phyloP scores from a whole-genome alignment of 495 filamentous ascomycete species.

The Aspergillus diversus region DNA sequence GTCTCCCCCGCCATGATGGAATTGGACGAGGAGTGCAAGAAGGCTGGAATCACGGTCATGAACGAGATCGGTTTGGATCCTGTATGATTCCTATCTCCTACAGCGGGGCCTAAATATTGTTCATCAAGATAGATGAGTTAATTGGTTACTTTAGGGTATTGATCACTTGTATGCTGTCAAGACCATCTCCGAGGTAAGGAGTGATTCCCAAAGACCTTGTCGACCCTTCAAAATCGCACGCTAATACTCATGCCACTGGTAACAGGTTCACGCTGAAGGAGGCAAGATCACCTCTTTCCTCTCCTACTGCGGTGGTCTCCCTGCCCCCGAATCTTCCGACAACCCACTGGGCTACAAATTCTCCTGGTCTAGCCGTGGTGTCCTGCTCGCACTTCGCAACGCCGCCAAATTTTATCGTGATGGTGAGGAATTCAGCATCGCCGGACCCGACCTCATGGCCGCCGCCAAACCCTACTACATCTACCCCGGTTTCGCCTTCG shows the following conservation, averaged over 20 bases:
- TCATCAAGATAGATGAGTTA: neutral
- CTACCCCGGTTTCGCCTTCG: constrained; percentile 86
- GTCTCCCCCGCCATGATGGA: constrained; percentile 91
- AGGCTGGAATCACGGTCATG: constrained; percentile 95
- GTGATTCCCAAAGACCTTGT: neutral
- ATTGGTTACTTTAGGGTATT: constrained; percentile 45
- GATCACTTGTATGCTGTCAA: constrained; percentile 89
- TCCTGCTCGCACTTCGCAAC: constrained; percentile 84
- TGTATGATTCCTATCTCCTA: constrained; percentile 23
- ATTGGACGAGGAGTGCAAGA: constrained; percentile 80
- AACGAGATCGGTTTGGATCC: constrained; percentile 89
- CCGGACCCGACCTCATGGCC: constrained; percentile 76
- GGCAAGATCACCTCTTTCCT: constrained; percentile 85
- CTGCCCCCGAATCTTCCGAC: constrained; percentile 78
- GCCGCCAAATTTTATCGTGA: constrained; percentile 81
- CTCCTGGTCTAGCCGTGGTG: constrained; percentile 83
- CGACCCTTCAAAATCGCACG: neutral
- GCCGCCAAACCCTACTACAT: constrained; percentile 89
- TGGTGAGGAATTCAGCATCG: constrained; percentile 67
- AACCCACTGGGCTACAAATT: constrained; percentile 98
- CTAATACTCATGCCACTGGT: neutral
- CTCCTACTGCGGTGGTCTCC: constrained; percentile 88
- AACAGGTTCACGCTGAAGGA: constrained; percentile 67
- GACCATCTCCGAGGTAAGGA: constrained; percentile 74
- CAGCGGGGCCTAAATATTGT: neutral